A percentile compares a stretch with the other conserved stretches of the same genome.
phyloP scores from a whole-genome alignment of 257 asterid species.

The Fraxinus americana region DNA sequence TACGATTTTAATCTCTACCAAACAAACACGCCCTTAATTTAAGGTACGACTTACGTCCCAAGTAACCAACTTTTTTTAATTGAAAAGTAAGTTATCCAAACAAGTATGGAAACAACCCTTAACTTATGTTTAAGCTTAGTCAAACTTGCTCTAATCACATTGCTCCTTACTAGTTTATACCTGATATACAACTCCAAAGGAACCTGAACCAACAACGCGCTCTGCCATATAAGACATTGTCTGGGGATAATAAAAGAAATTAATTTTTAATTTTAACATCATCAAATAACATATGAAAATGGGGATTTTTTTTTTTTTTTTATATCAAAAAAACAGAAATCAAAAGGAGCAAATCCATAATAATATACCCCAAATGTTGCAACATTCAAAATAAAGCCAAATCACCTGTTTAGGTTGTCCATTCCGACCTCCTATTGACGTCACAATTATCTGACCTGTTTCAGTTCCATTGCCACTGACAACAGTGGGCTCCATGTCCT shows the following conservation, averaged over 20 bases:
- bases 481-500: conserved; percentile 66
- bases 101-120: neutral
- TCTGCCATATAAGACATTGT: conserved; percentile 71
- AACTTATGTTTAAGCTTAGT: neutral
- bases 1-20: too few species aligned
- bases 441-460: conserved; percentile 87
- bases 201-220: conserved; percentile 64
- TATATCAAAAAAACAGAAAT: neutral
- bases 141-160: too few species aligned
- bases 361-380: neutral
- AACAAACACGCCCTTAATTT: too few species aligned
- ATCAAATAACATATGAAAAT: conserved; percentile 8
- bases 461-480: conserved; percentile 84
- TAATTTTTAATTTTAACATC: neutral
- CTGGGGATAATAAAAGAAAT: conserved; percentile 41
- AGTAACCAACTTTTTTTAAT: too few species aligned
- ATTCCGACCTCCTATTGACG: conserved; percentile 65
- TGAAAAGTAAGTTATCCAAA: neutral
- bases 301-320: neutral
- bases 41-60: neutral
- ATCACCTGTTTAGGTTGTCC: conserved; percentile 86
- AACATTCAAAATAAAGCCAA: neutral
- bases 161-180: conserved; percentile 31
- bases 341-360: neutral
- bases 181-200: conserved; percentile 84